Conservation (phyloP, 352 stramenopile species). For the Globisporangium paroecandrum region DNA sequence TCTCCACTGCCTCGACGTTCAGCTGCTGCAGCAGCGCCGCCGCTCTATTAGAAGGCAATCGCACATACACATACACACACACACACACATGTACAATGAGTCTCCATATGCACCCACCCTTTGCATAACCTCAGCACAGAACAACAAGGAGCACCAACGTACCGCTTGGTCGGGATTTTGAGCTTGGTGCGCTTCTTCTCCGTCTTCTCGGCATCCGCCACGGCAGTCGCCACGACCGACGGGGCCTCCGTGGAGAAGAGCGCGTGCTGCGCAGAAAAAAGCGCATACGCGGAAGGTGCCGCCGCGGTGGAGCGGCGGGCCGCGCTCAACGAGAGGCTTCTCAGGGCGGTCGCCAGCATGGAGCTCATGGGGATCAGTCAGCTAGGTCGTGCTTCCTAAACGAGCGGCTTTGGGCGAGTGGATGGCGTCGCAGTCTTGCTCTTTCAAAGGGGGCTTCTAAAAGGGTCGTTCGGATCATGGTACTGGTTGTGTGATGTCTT, state of each 20-base stretch:
- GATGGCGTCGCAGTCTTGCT: not conserved
- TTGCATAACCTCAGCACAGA: too few species aligned
- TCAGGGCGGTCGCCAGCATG: constrained; percentile 59
- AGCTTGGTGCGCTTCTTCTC: constrained; percentile 62
- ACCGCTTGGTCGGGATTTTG: constrained; percentile 78
- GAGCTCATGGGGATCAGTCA: constrained; percentile 3
- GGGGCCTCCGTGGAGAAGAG: constrained; percentile 42
- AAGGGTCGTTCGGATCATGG: too few species aligned
- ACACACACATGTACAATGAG: not conserved
- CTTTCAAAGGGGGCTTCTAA: too few species aligned
- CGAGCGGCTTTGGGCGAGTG: constrained; percentile 1
- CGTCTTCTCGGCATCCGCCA: constrained; percentile 18
- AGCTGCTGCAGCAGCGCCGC: constrained; percentile 67
- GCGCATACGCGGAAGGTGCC: constrained; percentile 14
- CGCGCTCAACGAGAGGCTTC: constrained; percentile 41
- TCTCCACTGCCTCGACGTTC: constrained; percentile 63
- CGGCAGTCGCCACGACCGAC: constrained; percentile 9
- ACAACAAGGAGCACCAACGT: not conserved
- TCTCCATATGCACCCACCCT: not conserved
- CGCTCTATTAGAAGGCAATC: constrained; percentile 22
- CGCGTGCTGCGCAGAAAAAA: constrained; percentile 29
- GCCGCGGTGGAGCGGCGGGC: constrained; percentile 18
- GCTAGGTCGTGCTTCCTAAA: not conserved
- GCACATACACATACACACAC: not conserved
- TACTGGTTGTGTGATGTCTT: too few species aligned